Conservation (phyloP, 2,329 filamentous ascomycete species). For the Chaetomium strumarium region DNA sequence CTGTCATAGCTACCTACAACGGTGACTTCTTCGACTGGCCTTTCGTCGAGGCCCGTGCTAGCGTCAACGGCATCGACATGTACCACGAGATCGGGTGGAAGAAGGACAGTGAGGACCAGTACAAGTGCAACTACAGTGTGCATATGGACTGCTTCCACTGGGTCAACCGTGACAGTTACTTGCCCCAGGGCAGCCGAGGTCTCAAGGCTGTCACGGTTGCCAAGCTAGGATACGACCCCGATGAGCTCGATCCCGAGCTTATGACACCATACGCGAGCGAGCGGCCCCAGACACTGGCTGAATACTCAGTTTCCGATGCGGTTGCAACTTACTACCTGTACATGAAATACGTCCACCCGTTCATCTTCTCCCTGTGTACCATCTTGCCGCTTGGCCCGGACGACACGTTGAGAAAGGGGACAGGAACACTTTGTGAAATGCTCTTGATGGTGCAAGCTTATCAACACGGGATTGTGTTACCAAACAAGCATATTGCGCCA, state of each 20-base stretch:
- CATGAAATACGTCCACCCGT: constrained; percentile 99
- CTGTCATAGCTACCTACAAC: constrained; percentile 99
- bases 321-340: constrained; percentile 98
- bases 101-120: constrained; percentile 93
- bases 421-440: constrained; percentile 99
- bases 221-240: constrained; percentile 96
- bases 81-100: constrained; percentile 97
- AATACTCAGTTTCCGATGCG: constrained; percentile 98
- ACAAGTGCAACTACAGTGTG: constrained; percentile 90
- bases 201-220: constrained; percentile 96
- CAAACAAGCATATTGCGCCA: constrained; percentile 90
- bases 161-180: constrained; percentile 97
- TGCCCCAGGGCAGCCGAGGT: constrained; percentile 94
- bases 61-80: constrained; percentile 96
- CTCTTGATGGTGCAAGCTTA: constrained; percentile 98
- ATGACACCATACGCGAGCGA: constrained; percentile 93
- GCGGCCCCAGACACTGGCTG: constrained; percentile 85
- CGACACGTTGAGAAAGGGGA: constrained; percentile 89
- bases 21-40: constrained; percentile 99
- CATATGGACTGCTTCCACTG: constrained; percentile 99
- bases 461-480: constrained; percentile 81
- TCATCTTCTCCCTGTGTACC: constrained; percentile 97
- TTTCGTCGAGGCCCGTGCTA: constrained; percentile 89
- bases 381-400: constrained; percentile 91
- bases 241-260: constrained; percentile 92